Evolutionary conservation across 2,329 filamentous ascomycete genomes (phyloP), one percentile per base, ranked within the genome.

Genomic region (Alternaria solani): DNA sequence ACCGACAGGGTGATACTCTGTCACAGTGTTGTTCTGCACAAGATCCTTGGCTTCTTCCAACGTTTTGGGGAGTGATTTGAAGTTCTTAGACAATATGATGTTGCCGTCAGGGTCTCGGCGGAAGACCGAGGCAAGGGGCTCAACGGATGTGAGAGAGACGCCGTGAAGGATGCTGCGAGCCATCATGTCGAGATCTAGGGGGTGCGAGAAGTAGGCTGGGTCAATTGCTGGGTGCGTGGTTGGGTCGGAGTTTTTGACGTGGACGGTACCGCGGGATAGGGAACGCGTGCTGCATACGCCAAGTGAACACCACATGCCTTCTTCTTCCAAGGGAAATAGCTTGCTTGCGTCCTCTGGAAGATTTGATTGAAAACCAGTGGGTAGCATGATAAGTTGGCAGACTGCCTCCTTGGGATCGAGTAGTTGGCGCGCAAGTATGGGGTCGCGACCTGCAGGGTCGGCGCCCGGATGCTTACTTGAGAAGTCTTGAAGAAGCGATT

Each of bases 121-220:
- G 41, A 58, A 42, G 12, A n/a, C 8, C 5, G 25, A 23, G 3
- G 34, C 32, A 20, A 58, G 5, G 0, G 55, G 55, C 25, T 58
- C 41, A 8, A 58, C 18, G 5, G 11, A 3, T 8, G 55, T 34
- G 38, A 68, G 61, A 1, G 52, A 38, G 12, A 64, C 51, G 5
- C 26, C n/a, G 6, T 68, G 65, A 23, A 67, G 71, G 5, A 76
- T 59, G 36, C 78, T 75, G 5, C 76, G 72, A 0, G 79, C 77
- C 0, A 80, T 66, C 8, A 83, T 61, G 41, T 82, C 76, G 5
- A 79, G 56, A 55, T 84, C 82, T 3, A 81, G 67, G 0, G 82
- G 80, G 55, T 84, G 79, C 7, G 78, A 74, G 18, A 84, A 71
- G 38, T 81, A 82, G 11, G 75, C 75, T 1, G 78, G 75, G 57